Evolutionary conservation across 2,329 filamentous ascomycete species (phyloP), one percentile per base, ranked within the genome.

Genomic region (Diaporthe citriasiana): DNA sequence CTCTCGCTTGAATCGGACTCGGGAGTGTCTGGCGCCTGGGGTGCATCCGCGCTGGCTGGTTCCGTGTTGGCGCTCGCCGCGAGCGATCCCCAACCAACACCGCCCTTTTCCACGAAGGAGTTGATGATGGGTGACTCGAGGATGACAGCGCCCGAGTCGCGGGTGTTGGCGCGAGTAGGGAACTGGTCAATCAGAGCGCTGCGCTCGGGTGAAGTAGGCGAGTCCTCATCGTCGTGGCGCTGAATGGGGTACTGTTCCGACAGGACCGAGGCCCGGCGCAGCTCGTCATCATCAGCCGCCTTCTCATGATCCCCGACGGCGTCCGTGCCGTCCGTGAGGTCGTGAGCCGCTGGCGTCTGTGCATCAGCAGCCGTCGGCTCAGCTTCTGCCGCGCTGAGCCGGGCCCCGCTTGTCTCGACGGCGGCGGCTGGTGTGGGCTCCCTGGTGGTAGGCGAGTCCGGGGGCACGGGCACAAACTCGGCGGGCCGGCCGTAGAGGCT

Each of bases 401-500:
- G 45, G n/a, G 35, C n/a, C 60, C 55, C 40, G 56, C 51, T 25
- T 63, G 47, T 42, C 35, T 63, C 56, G 33, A 47, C 56, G 38
- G 27, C 35, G 25, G 69, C 33, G n/a, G 56, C 69, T 45, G 59
- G 59, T 33, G 40, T 45, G 22, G 40, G 19, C n/a, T 30, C 53
- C 17, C 35, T 42, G 40, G 45, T 51, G 1, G 69, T 19, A 33
- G 69, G 69, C 47, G 51, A 50, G n/a, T 63, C 69, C 17, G 55
- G 35, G 27, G 25, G 35, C 30, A 63, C 70, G 53, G 45, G 10
- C 25, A 60, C 50, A 45, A 51, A 55, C 33, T 30, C 51, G 15
- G 38, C 4, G 13, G 68, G 72, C 47, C 71, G 71, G 7, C 53
- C 45, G 30, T 75, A 75, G 53, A 75, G 35, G 25, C 72, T 73